Evolutionary conservation across 441 rosid genomes (phyloP), one percentile per base, ranked within the genome.

Genomic region (Francoa sonchifolia): DNA sequence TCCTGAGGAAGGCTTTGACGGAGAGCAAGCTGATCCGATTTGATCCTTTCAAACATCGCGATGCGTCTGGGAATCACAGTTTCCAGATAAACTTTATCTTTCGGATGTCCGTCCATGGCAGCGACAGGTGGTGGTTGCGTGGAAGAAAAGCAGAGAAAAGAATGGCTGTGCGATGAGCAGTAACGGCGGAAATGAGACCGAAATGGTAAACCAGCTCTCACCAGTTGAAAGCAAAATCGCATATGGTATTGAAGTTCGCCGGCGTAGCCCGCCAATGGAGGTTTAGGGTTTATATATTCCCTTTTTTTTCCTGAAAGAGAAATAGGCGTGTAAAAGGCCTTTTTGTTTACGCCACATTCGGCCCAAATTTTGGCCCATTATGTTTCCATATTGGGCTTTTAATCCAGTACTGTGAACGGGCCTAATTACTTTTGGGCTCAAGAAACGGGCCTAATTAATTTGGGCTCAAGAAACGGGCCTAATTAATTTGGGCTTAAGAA

Each of bases 11-110:
- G 67, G 26, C 87, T 74, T 41, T 67, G 66, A 8, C 76, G 67
- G 16, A 65, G 72, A 35, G 71, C 55, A 28, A 66, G 70, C 48
- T 81, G 96, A 44, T 68, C 54, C 0, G 88, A 57, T 52, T 77
- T 77, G 57, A 87, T 65, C 48, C 71, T 45, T 69, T 79, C 69
- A 57, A 92, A 92, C 45, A 81, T 65, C 30, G 33, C 41, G 58
- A 83, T 69, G 29, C 99, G 88, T 41, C 81, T 83, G 4, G 78
- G 70, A 30, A 92, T 79, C 2, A 72, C 81, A 10, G 54, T 50
- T 6, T 48, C 38, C 26, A 87, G 86, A 59, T 86, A 86, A 17
- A 46, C 62, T 6, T 76, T 86, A 53, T 82, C 90, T 48, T 70
- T 86, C 7, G 68, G 55, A 33, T 61, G 64, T 34, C 58, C 44